phyloP scores from a whole-genome alignment of 2,329 filamentous ascomycete species.

The Tympanopsis confertula region DNA sequence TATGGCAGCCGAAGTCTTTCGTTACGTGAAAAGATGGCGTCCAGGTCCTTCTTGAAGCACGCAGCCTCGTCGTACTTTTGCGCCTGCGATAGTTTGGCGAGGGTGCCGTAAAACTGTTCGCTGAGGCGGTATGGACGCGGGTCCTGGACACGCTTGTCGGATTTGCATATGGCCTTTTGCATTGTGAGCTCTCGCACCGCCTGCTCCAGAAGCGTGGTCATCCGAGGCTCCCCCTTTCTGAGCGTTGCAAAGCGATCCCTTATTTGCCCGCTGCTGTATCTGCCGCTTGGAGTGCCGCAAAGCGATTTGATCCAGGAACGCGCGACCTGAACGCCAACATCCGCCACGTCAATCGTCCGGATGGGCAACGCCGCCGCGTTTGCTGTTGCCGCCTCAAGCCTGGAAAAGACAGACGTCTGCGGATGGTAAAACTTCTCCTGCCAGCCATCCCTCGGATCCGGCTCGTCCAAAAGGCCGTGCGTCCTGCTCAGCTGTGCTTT shows the following conservation, averaged over 20 bases:
- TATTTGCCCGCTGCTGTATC: slow-evolving; percentile 34
- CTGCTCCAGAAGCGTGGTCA: slow-evolving; percentile 31
- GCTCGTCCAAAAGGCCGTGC: slow-evolving; percentile 26
- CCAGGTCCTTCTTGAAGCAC: slow-evolving; percentile 26
- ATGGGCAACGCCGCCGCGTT: slow-evolving; percentile 28
- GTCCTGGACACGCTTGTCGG: slow-evolving; percentile 42
- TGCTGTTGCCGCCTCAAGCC: slow-evolving; percentile 40
- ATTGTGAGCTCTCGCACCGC: slow-evolving; percentile 35
- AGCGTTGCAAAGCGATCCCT: slow-evolving; percentile 39
- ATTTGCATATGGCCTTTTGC: slow-evolving; percentile 44
- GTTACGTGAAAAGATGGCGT: slow-evolving; percentile 21
- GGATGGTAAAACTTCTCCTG: slow-evolving; percentile 43
- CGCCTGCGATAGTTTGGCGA: slow-evolving; percentile 19
- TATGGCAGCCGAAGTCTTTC: slow-evolving; percentile 35
- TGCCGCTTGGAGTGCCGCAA: slow-evolving; percentile 37
- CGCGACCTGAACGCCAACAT: slow-evolving; percentile 23
- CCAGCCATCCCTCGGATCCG: slow-evolving; percentile 29
- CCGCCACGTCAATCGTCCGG: slow-evolving; percentile 7
- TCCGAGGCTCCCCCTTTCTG: slow-evolving; percentile 21
- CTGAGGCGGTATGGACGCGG: slow-evolving; percentile 54
- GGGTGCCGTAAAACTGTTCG: slow-evolving; percentile 34
- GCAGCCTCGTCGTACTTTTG: slow-evolving; percentile 23
- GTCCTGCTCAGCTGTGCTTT: slow-evolving; percentile 28
- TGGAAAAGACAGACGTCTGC: slow-evolving; percentile 40
- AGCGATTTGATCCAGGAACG: slow-evolving; percentile 49